These are phyloP conservation scores for Exophiala dermatitidis DNA, from an alignment of 2,329 filamentous ascomycete species.

Conservation along the genomic window DNA sequence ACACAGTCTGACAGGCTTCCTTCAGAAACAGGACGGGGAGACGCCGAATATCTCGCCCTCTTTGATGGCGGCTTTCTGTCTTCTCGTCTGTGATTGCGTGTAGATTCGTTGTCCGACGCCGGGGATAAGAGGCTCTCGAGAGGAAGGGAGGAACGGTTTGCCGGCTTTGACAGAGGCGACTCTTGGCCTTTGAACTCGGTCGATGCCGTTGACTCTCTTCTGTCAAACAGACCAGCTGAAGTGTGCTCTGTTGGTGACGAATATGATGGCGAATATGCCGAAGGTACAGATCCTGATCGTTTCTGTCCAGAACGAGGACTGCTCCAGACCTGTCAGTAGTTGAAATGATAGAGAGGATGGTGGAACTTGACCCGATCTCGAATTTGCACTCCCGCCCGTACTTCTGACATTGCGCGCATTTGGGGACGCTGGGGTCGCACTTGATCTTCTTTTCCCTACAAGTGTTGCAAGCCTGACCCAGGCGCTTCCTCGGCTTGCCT, in stretches of 20 bases:
- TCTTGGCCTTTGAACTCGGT: conserved; percentile 30
- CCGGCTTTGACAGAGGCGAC: conserved; percentile 27
- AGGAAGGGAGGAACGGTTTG: conserved; percentile 10
- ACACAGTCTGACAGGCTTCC: conserved; percentile 1
- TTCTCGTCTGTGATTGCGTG: conserved; percentile 25
- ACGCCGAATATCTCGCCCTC: conserved; percentile 21
- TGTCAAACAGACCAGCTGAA: background rate
- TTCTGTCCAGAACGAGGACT: conserved; percentile 7
- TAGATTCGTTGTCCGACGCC: conserved; percentile 27
- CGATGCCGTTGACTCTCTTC: conserved; percentile 15
- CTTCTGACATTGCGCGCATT: conserved; percentile 87
- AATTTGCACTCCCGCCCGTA: conserved; percentile 79
- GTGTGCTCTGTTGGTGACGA: conserved; percentile 16
- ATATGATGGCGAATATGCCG: conserved; percentile 8
- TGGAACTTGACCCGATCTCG: conserved; percentile 60
- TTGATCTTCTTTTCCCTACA: conserved; percentile 98
- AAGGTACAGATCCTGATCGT: conserved; percentile 4
- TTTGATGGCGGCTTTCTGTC: conserved; percentile 29
- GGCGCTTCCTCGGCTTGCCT: conserved; percentile 81
- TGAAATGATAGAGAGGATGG: background rate
- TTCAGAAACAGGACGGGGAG: conserved; percentile 16
- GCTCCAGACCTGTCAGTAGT: background rate
- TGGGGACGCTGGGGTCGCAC: conserved; percentile 80
- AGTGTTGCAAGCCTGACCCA: conserved; percentile 87
- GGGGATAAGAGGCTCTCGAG: conserved; percentile 19